Percentiles rank a stretch among this genome's conserved stretches.
These are phyloP conservation scores for Medicago ruthenica DNA, from an alignment of 306 rosid species.

Conservation along the genomic window DNA sequence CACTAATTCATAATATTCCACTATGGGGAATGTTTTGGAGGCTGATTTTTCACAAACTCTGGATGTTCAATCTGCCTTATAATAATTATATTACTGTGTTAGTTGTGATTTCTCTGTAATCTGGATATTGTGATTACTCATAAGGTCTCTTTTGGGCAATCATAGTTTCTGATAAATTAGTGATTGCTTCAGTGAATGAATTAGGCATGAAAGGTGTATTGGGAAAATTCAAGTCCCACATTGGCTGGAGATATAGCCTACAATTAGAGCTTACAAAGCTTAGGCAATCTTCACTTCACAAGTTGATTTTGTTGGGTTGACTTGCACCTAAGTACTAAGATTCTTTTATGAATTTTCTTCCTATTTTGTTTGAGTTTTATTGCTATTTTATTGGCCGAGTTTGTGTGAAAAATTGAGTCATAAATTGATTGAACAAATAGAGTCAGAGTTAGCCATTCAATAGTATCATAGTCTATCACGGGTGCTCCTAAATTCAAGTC, in stretches of 20 bases:
- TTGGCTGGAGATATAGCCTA: not conserved
- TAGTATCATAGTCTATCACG: too few species aligned
- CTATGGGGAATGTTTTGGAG: constrained; percentile 2
- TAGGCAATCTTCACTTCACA: not conserved
- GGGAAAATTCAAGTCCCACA: not conserved
- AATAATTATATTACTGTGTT: not conserved
- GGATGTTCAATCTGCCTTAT: constrained; percentile 5
- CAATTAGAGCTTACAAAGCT: not conserved
- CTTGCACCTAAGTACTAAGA: too few species aligned
- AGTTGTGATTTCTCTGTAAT: constrained; percentile 7
- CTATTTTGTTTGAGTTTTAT: too few species aligned
- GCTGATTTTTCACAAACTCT: not conserved
- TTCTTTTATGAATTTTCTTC: too few species aligned
- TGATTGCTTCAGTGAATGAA: constrained; percentile 3
- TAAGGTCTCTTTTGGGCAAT: constrained; percentile 11
- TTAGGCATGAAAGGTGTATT: not conserved
- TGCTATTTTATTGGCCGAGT: too few species aligned
- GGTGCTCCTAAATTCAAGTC: too few species aligned
- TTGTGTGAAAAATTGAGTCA: too few species aligned
- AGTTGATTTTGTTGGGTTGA: too few species aligned
- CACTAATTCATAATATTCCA: not conserved
- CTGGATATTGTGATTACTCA: constrained; percentile 12
- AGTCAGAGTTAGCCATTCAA: too few species aligned
- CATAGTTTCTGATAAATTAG: not conserved
- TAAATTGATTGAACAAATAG: too few species aligned